These are phyloP conservation scores for Cercophora scortea DNA, from an alignment of 495 filamentous ascomycete species.

Conservation along the genomic window DNA sequence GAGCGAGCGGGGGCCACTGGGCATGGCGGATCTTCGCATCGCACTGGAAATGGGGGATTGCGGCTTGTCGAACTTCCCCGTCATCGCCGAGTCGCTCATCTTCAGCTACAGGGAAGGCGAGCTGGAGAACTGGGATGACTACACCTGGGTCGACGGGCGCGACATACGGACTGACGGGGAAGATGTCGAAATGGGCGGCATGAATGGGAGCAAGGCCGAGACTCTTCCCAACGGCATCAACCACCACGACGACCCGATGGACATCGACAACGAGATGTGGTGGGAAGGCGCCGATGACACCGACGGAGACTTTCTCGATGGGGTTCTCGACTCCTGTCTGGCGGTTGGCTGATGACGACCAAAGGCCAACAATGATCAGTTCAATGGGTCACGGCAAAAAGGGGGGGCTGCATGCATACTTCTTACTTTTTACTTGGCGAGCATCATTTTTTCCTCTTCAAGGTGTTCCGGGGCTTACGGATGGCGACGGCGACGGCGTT, in stretches of 20 bases:
- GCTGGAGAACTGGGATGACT: slow-evolving; percentile 53
- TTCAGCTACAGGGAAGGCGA: slow-evolving; percentile 69
- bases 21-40: slow-evolving; percentile 71
- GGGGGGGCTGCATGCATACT: background rate
- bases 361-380: no score
- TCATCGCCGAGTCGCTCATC: slow-evolving; percentile 63
- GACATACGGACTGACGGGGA: slow-evolving; percentile 20
- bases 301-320: slow-evolving; percentile 57
- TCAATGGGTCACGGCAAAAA: background rate
- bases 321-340: slow-evolving; percentile 56
- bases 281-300: slow-evolving; percentile 66
- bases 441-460: no score
- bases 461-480: no score
- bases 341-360: slow-evolving; percentile 17
- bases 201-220: slow-evolving; percentile 14
- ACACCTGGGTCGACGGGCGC: slow-evolving; percentile 34
- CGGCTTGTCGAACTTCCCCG: slow-evolving; percentile 67
- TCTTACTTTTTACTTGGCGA: background rate
- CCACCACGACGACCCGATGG: slow-evolving; percentile 47
- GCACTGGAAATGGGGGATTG: slow-evolving; percentile 67
- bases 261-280: slow-evolving; percentile 54
- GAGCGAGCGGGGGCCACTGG: slow-evolving; percentile 55
- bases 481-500: background rate
- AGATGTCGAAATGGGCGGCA: slow-evolving; percentile 26
- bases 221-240: slow-evolving; percentile 29